Conservation (phyloP, 129 eudicot species). For the Arctium minus region DNA sequence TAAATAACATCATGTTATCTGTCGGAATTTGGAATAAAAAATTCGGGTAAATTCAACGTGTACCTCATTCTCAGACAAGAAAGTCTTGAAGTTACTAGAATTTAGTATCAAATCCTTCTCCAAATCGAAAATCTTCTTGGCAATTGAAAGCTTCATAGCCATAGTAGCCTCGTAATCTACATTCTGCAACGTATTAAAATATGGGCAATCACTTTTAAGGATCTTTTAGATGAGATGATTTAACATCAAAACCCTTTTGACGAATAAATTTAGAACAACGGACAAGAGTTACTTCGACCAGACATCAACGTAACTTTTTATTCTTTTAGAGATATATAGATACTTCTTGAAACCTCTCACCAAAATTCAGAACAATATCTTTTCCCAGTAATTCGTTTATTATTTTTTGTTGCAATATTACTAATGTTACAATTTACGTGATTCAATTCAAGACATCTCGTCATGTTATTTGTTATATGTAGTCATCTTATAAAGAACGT, state of each 20-base stretch:
- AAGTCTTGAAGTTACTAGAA: constrained; percentile 60
- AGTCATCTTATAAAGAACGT: no score
- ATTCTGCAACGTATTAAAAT: constrained; percentile 42
- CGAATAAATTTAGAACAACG: neutral
- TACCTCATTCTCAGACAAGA: constrained; percentile 83
- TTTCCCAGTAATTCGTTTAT: no score
- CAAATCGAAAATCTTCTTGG: constrained; percentile 65
- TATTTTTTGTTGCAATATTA: no score
- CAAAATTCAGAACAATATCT: no score
- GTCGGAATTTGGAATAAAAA: neutral
- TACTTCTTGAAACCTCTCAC: no score
- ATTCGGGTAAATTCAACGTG: neutral
- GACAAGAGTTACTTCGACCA: neutral
- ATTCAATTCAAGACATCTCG: neutral
- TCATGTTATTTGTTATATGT: no score
- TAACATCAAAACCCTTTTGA: neutral
- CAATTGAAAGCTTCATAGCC: constrained; percentile 85
- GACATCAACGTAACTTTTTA: no score
- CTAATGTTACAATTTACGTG: no score
- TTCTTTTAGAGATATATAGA: no score
- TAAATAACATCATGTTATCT: neutral
- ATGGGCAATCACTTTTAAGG: neutral
- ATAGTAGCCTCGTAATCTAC: constrained; percentile 95
- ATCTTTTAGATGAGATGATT: constrained; percentile 1
- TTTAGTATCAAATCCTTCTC: constrained; percentile 66